These are phyloP conservation scores for Patellaria atrata DNA, from an alignment of 495 filamentous ascomycete genomes.

Conservation along the genomic window DNA sequence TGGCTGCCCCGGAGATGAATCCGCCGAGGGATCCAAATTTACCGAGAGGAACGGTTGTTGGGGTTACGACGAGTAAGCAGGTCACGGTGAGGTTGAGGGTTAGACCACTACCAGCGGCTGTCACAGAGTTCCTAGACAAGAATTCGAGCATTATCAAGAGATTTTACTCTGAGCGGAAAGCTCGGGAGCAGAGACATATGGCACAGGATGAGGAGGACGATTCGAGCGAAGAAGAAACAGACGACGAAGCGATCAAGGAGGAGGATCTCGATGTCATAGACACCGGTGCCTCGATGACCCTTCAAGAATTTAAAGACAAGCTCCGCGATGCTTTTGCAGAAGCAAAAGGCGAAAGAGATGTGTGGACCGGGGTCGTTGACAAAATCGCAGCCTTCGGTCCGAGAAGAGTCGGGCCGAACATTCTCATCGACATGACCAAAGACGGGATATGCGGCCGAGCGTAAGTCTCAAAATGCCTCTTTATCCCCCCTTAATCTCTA, in stretches of 20 bases:
- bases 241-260: constrained; percentile 18
- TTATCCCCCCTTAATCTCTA: too few species aligned
- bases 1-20: constrained; percentile 77
- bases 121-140: constrained; percentile 75
- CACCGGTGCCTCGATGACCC: constrained; percentile 40
- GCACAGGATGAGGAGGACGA: constrained; percentile 8
- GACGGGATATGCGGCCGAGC: constrained; percentile 59
- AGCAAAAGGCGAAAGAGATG: constrained; percentile 47
- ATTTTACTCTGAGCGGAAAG: constrained; percentile 54
- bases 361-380: constrained; percentile 65
- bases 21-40: constrained; percentile 73
- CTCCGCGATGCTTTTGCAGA: constrained; percentile 53
- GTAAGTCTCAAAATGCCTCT: constrained; percentile 31
- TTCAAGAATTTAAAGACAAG: constrained; percentile 60
- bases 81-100: constrained; percentile 67
- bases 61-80: constrained; percentile 69
- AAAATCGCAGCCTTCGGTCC: constrained; percentile 85
- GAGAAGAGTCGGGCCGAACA: constrained; percentile 67
- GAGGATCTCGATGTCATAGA: constrained; percentile 33
- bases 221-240: constrained; percentile 4
- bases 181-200: constrained; percentile 28
- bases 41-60: constrained; percentile 67
- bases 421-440: constrained; percentile 73
- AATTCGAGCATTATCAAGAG: constrained; percentile 64
- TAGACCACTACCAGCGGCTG: constrained; percentile 56